phyloP scores from a whole-genome alignment of 2,329 filamentous ascomycete species.

The Monilinia laxa region DNA sequence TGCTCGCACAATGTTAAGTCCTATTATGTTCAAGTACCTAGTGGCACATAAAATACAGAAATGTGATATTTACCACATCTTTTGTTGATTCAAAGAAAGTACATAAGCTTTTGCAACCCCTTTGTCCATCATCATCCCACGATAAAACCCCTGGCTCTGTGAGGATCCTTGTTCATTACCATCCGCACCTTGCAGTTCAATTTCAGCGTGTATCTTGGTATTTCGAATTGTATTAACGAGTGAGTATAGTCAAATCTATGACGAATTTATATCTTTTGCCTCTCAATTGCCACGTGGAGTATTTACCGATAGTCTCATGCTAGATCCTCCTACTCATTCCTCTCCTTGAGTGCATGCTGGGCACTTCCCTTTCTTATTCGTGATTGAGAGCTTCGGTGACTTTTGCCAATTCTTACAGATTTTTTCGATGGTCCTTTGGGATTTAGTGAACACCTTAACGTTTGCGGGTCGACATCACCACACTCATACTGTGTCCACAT shows the following conservation, averaged over 20 bases:
- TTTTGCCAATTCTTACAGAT: constrained; percentile 8
- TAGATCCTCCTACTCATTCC: constrained; percentile 9
- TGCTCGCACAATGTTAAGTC: neutral
- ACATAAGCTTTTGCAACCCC: neutral
- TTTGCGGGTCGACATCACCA: constrained; percentile 12
- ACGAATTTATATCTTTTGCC: neutral
- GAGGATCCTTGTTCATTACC: neutral
- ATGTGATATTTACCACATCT: neutral
- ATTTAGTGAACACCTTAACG: constrained; percentile 7
- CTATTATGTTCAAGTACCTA: neutral
- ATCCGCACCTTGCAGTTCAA: neutral
- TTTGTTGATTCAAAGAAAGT: neutral
- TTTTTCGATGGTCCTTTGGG: constrained; percentile 3
- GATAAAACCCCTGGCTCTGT: neutral
- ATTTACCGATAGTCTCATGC: constrained; percentile 11
- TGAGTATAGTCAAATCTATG: constrained; percentile 1
- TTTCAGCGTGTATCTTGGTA: neutral
- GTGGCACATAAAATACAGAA: neutral
- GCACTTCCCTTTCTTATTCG: neutral
- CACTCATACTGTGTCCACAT: constrained; percentile 13
- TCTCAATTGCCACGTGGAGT: neutral
- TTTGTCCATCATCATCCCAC: neutral
- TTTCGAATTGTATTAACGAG: neutral
- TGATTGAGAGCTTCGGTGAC: constrained; percentile 7
- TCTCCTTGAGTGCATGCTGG: constrained; percentile 3